A percentile compares a stretch with the other conserved stretches of the same genome.
These are phyloP conservation scores for Candida jianshihensis DNA, from an alignment of 805 yeast species.

Conservation along the genomic window DNA sequence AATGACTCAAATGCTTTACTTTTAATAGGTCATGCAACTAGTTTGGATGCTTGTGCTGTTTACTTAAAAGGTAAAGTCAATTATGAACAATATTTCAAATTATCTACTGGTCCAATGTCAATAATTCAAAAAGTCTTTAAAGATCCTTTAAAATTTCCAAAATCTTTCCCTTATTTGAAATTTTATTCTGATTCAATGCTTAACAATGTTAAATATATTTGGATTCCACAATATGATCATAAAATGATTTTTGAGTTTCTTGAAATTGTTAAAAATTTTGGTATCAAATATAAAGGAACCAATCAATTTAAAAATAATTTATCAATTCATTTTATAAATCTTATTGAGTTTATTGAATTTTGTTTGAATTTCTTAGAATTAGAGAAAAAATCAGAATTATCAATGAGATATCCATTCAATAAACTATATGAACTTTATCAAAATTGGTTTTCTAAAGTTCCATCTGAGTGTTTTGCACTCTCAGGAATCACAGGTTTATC, in stretches of 20 bases:
- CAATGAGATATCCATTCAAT: constrained; percentile 14
- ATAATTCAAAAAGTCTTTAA: constrained; percentile 10
- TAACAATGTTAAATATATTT: constrained; percentile 12
- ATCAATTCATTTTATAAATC: constrained; percentile 1
- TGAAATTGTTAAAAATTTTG: constrained; percentile 14
- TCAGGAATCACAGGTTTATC: background rate
- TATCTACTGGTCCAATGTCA: constrained; percentile 17
- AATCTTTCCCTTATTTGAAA: constrained; percentile 6
- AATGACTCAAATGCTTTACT: constrained; percentile 11
- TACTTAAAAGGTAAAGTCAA: constrained; percentile 4
- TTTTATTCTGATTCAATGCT: constrained; percentile 14
- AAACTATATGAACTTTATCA: constrained; percentile 8
- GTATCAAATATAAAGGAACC: constrained; percentile 5
- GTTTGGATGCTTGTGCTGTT: constrained; percentile 8
- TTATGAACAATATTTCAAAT: constrained; percentile 11
- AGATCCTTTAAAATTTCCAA: constrained; percentile 11
- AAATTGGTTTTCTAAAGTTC: constrained; percentile 12
- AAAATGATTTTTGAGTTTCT: constrained; percentile 13
- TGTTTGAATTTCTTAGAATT: constrained; percentile 5
- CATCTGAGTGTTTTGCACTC: constrained; percentile 12
- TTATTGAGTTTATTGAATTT: constrained; percentile 6
- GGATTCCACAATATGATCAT: constrained; percentile 17
- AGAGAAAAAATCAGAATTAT: constrained; percentile 8
- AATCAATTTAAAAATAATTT: constrained; percentile 3
- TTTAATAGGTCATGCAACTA: constrained; percentile 6